A percentile compares a stretch with the other conserved stretches of the same genome.
Evolutionary conservation across 106 monocot species (phyloP).

Genomic region (Dioscorea zingiberensis): DNA sequence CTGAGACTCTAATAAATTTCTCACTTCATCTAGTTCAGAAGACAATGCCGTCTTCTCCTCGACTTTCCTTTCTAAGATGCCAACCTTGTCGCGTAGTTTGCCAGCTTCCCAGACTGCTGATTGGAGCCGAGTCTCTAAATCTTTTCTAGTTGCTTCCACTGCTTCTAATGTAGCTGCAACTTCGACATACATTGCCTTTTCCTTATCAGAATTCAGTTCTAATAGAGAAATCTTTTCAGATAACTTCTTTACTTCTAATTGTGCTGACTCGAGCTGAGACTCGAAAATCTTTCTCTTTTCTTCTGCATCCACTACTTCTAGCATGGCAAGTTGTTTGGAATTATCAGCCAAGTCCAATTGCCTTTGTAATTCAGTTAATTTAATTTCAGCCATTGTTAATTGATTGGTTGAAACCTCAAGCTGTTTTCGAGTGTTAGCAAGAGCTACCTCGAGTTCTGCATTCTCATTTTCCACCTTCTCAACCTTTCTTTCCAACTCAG

Average conservation of each 20-base stretch:
- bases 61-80: constrained; percentile 6
- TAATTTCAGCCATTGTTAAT: constrained; percentile 10
- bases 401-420: constrained; percentile 16
- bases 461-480: constrained; percentile 18
- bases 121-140: constrained; percentile 22
- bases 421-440: constrained; percentile 16
- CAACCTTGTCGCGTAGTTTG: constrained; percentile 12
- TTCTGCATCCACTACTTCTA: constrained; percentile 14
- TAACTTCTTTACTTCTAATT: constrained; percentile 10
- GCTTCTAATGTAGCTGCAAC: constrained; percentile 14
- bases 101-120: constrained; percentile 16
- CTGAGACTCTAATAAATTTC: constrained; percentile 1
- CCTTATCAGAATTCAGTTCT: constrained; percentile 19
- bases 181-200: constrained; percentile 10
- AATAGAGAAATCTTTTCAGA: constrained; percentile 6
- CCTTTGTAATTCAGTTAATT: constrained; percentile 18
- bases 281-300: constrained; percentile 13
- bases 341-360: constrained; percentile 14
- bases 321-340: constrained; percentile 12
- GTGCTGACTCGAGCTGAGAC: constrained; percentile 23
- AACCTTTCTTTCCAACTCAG: constrained; percentile 21
- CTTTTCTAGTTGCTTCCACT: constrained; percentile 11
- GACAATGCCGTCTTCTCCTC: constrained; percentile 3
- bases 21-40: neutral
- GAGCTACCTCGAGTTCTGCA: constrained; percentile 18